Evolutionary conservation across 2,329 filamentous ascomycete species (phyloP), one percentile per base, ranked within the genome.

Genomic region (Penicillium frequentans): DNA sequence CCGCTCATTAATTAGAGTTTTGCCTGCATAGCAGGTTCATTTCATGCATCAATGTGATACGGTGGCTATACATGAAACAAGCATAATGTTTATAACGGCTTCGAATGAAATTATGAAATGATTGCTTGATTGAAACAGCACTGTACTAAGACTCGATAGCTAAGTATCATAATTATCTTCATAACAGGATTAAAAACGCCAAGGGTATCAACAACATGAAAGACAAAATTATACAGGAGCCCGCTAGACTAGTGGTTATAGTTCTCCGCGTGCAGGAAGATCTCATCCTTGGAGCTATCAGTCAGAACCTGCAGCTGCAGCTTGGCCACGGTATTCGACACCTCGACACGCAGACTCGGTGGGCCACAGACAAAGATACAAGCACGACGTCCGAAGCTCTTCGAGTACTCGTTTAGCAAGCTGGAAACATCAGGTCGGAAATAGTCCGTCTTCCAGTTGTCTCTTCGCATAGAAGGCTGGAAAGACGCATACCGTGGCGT

Each of bases 291-390:
- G 66, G 84, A 83, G 33, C 87, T 84, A 65, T 91, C 88, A 6
- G 84, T 86, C 89, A 91, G 92, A 49, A 98, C 92, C 73, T 88
- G 86, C 26, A 84, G 85, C 81, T 98, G 93, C 67, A 97, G 77
- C 56, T 84, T 79, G 3, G 93, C 93, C 24, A 96, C 91, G 0
- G 90, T 90, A 64, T 86, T 90, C n/a, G 90, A 88, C 16, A 97
- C 93, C 64, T 92, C 91, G 13, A 93, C 86, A 61, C 93, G 81
- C 92, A 97, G 96, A 56, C 86, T 82, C 1, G 91, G 86, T 19
- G 93, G 93, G 0, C 93, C 93, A 70, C 93, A 98, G 14, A 98
- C 93, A 73, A 96, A 96, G 6, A 97, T 90, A 64, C 91, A 93
- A 3, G 91, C 92, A 56, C 91, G 81, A 45, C 89, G 82, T 1